Base-by-base conservation (phyloP, 2,329 filamentous ascomycete species). In the Fusarium proliferatum region DNA sequence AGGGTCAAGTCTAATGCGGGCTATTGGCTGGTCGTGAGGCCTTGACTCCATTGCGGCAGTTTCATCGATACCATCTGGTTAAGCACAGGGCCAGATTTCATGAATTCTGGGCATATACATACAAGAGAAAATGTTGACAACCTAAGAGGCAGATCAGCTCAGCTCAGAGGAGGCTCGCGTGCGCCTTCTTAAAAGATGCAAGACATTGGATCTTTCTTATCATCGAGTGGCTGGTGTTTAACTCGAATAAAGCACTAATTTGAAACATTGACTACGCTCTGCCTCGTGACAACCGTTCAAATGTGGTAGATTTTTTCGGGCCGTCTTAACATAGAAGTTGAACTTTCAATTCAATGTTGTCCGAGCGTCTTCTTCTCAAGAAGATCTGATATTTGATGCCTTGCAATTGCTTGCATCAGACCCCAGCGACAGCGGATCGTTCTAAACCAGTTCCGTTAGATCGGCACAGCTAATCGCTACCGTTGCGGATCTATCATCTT, bases 21-120 rank as follows among this genome's bases (percentile, higher is more conserved):
- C 43, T 66, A 75, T 73, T 71, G 69, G 72, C 60, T 76, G 48
- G 68, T 61, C 75, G 68, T 61, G 61, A 68, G 75, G 65, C 55
- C 61, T 59, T 30, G 65, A 62, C 46, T 60, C 66, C 60, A 64
- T 58, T 42, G 45, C 42, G 48, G 65, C 45, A 67, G 75, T 77
- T 77, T 77, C 75, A 76, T 72, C 62, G 56, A 57, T 64, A 30
- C 30, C 45, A 58, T 61, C 63, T 56, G 75, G 63, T 66, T 66
- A 67, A 74, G 55, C 66, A 71, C 57, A 64, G 63, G 69, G 28
- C 61, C 66, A 67, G 36, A 58, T 55, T 42, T 64, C 53, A 39
- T 49, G 26, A 41, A 36, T 42, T 46, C 42, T 33, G 10, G n/a
- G 17, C 39, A 38, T 28, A 49, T 34, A 34, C 19, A 61, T 34